phyloP scores from a whole-genome alignment of 176 grass and related monocot genomes.

The Juncus inflexus region DNA sequence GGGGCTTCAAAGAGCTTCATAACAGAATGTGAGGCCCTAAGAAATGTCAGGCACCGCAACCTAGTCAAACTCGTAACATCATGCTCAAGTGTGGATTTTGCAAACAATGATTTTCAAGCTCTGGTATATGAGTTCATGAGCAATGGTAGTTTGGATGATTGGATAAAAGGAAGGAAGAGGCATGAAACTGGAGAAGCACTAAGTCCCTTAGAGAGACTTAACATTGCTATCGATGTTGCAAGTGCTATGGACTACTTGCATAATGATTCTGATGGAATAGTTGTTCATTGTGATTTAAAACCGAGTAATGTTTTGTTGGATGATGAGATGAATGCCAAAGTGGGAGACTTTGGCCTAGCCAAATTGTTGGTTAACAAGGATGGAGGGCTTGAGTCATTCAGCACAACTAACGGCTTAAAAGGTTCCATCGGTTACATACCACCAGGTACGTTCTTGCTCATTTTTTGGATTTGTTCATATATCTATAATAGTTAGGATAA shows the following conservation, averaged over 20 bases:
- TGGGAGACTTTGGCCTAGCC: slow-evolving; percentile 37
- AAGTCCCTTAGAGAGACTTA: slow-evolving; percentile 21
- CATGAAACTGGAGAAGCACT: slow-evolving; percentile 16
- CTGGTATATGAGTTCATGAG: slow-evolving; percentile 45
- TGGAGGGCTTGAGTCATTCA: background rate
- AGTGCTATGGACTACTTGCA: slow-evolving; percentile 43
- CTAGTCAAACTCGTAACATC: slow-evolving; percentile 43
- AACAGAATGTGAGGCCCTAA: slow-evolving; percentile 40
- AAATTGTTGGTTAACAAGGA: slow-evolving; percentile 6
- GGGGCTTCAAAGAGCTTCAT: slow-evolving; percentile 40
- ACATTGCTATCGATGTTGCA: slow-evolving; percentile 36
- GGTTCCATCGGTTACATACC: slow-evolving; percentile 50
- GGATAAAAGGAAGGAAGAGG: slow-evolving; percentile 26
- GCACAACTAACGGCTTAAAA: slow-evolving; percentile 27
- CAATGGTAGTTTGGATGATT: slow-evolving; percentile 44
- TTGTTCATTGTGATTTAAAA: slow-evolving; percentile 43
- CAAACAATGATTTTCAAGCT: slow-evolving; percentile 35
- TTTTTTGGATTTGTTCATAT: slow-evolving; percentile 3
- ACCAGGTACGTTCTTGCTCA: slow-evolving; percentile 34
- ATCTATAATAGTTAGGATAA: no score
- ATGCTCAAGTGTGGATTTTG: slow-evolving; percentile 32
- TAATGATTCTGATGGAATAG: slow-evolving; percentile 29
- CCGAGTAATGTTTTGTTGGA: slow-evolving; percentile 8
- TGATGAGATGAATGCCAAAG: slow-evolving; percentile 26
- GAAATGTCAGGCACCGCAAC: slow-evolving; percentile 34